Evolutionary conservation across 805 yeast species (phyloP).

Genomic region (Kazachstania martiniae): DNA sequence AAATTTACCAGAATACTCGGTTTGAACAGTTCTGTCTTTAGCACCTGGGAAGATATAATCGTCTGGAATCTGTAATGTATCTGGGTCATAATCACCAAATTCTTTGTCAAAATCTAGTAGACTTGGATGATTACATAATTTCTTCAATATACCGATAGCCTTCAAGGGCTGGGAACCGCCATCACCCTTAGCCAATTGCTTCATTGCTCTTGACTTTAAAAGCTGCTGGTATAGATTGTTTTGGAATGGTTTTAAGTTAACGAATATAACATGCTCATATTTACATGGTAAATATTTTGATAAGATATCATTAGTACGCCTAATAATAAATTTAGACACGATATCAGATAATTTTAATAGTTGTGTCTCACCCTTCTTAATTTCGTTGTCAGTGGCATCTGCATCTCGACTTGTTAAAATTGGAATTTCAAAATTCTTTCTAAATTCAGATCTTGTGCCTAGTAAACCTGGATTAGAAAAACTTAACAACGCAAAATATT

Average conservation of each 20-base stretch:
- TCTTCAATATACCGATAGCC: conserved; percentile 81
- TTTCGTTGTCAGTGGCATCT: conserved; percentile 71
- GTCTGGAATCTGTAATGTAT: conserved; percentile 49
- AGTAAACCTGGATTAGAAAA: conserved; percentile 92
- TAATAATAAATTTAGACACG: conserved; percentile 82
- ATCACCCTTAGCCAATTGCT: conserved; percentile 33
- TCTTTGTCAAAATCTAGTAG: conserved; percentile 67
- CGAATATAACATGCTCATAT: conserved; percentile 94
- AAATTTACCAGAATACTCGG: conserved; percentile 82
- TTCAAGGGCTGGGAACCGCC: conserved; percentile 57
- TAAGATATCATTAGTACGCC: conserved; percentile 90
- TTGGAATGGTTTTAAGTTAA: conserved; percentile 74
- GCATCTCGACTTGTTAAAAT: conserved; percentile 86
- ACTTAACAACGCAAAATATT: conserved; percentile 78
- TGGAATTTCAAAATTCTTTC: conserved; percentile 71
- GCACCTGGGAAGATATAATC: conserved; percentile 38
- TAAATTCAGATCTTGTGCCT: conserved; percentile 75
- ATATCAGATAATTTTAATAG: conserved; percentile 58
- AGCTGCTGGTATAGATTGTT: conserved; percentile 57
- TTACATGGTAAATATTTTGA: conserved; percentile 92
- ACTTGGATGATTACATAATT: conserved; percentile 91
- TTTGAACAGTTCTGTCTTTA: conserved; percentile 48
- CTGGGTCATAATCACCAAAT: conserved; percentile 49
- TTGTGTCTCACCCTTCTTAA: conserved; percentile 55
- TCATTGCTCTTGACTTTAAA: conserved; percentile 69